Evolutionary conservation across 495 filamentous ascomycete species (phyloP), one percentile per base, ranked within the genome.

Genomic region (Endocarpon pusillum): DNA sequence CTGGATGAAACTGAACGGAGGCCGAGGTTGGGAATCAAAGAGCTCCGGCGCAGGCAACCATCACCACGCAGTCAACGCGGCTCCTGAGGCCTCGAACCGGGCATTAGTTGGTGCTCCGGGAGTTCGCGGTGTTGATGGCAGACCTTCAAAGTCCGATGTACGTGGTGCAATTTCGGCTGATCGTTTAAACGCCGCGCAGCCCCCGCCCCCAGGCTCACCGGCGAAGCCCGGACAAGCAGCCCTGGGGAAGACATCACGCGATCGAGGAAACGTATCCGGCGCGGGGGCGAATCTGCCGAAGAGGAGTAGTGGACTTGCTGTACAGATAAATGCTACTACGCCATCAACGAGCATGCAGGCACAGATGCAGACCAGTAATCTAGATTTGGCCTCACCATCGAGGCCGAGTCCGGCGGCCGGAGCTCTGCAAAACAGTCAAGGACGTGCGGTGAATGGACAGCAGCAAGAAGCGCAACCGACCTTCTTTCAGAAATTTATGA

Each of bases 1-100:
- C 56, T 99, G 89, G 89, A 94, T 96, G 91, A 94, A 94, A 68
- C 66, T 92, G 37, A 89, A 83, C 65, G 91, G 92, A 53, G 86
- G 85, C 40, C 79, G 85, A 47, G 84, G 83, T 23, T 92, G 81
- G 82, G 87, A 96, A 58, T 81, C 79, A 46, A 63, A 69, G 51
- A 92, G 92, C 63, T 74, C 77, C 40, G 81, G 91, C 55, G 72
- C 79, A 30, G 78, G 81, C 18, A 73, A 78, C 37, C 66, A 70
- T 21, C 67, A 79, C 43, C 80, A 86, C 58, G 69, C 73, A 56
- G 69, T 75, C 48, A 79, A 78, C 53, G 67, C 65, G 35, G 60
- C 72, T 37, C 81, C 74, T 31, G 79, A 78, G 51, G 69, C 80
- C 11, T 83, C 86, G 40, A 69, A 71, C 32, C 73, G 78, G 52